Evolutionary conservation across 2,329 filamentous ascomycete genomes (phyloP).

Genomic region (Fusarium abutilonis): DNA sequence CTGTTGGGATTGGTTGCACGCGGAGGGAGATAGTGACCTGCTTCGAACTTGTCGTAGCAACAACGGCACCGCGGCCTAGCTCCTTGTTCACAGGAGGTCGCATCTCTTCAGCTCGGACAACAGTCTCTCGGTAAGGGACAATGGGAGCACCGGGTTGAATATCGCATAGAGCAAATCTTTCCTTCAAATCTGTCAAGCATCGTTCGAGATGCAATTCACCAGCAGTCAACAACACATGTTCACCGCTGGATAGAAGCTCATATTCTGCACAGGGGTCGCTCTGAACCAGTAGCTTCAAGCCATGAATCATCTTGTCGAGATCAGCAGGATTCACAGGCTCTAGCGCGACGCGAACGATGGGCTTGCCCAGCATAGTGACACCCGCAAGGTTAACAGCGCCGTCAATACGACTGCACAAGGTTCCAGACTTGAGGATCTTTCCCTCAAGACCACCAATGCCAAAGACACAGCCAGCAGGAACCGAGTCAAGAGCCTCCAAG

Average conservation of each 20-base stretch:
- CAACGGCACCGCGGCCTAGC: slow-evolving; percentile 82
- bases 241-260: slow-evolving; percentile 89
- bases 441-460: slow-evolving; percentile 93
- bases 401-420: slow-evolving; percentile 85
- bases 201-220: slow-evolving; percentile 94
- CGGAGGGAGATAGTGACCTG: slow-evolving; percentile 81
- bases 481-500: slow-evolving; percentile 81
- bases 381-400: slow-evolving; percentile 92
- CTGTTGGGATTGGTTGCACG: slow-evolving; percentile 79
- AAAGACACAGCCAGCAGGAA: slow-evolving; percentile 94
- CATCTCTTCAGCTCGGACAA: slow-evolving; percentile 90
- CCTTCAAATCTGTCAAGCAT: slow-evolving; percentile 90
- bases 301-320: slow-evolving; percentile 92
- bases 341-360: slow-evolving; percentile 95
- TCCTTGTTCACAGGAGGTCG: slow-evolving; percentile 85
- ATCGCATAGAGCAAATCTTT: slow-evolving; percentile 92
- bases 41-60: slow-evolving; percentile 82
- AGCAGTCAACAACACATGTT: slow-evolving; percentile 93
- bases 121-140: slow-evolving; percentile 94
- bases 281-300: slow-evolving; percentile 86
- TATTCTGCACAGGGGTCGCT: slow-evolving; percentile 97
- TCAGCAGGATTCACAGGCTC: slow-evolving; percentile 92
- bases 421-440: slow-evolving; percentile 94
- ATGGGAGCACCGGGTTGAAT: slow-evolving; percentile 95
- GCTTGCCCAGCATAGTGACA: slow-evolving; percentile 79